phyloP scores from a whole-genome alignment of 768 basidiomycete species.

The Pulveroboletus sp. region DNA sequence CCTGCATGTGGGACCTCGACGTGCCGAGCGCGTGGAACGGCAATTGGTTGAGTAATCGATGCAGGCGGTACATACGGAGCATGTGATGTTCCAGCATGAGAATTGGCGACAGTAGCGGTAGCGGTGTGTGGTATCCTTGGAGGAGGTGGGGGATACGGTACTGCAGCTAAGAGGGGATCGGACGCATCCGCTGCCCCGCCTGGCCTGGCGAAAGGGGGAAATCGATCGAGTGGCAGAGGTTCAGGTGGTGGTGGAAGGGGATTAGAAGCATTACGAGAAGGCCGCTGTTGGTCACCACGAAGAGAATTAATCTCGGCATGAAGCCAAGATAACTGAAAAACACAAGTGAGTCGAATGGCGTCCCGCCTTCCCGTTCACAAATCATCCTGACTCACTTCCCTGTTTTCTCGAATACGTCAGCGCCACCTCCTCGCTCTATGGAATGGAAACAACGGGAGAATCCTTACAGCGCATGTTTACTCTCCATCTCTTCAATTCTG shows the following conservation, averaged over 20 bases:
- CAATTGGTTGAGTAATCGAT: conserved; percentile 11
- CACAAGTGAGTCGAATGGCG: conserved; percentile 16
- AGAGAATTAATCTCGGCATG: conserved; percentile 36
- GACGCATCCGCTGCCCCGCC: conserved; percentile 18
- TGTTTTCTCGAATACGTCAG: conserved; percentile 15
- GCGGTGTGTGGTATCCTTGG: conserved; percentile 14
- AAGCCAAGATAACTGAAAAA: conserved; percentile 30
- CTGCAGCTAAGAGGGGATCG: conserved; percentile 19
- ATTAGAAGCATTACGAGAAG: conserved; percentile 35
- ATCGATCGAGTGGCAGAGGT: conserved; percentile 43
- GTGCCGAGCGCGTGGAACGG: conserved; percentile 19
- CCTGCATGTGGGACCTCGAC: conserved; percentile 21
- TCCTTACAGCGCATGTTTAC: conserved; percentile 25
- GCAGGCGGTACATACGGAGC: conserved; percentile 7
- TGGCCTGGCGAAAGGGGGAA: conserved; percentile 39
- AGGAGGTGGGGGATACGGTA: conserved; percentile 28
- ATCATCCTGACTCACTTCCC: conserved; percentile 26
- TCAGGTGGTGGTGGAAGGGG: conserved; percentile 56
- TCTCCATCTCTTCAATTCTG: conserved; percentile 32
- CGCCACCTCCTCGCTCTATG: background rate
- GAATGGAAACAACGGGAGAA: background rate
- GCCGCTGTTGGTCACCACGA: conserved; percentile 27
- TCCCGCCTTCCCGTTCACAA: conserved; percentile 1
- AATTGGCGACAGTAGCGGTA: conserved; percentile 3
- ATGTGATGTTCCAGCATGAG: conserved; percentile 8